Base-by-base conservation (phyloP, 108 stramenopile genomes). In the Epipyxis sp. region DNA sequence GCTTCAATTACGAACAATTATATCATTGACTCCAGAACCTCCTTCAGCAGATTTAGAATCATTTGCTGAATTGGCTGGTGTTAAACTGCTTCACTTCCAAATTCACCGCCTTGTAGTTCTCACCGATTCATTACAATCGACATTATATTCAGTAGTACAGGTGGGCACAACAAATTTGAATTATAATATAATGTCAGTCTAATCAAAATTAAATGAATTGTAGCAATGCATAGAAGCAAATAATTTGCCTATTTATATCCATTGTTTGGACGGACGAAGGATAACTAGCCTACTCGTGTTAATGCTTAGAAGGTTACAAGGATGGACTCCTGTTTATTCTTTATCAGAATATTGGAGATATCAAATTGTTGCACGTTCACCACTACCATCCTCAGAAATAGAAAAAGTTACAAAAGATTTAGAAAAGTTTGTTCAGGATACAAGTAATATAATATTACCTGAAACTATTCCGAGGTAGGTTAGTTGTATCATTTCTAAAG, bases 11-110 rank as follows among this genome's bases (percentile, higher is more conserved):
- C 16, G 25, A 57, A 57, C 54, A 16, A 57, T 57, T 20, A 57
- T 57, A 57, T 57, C 54, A 16, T 57, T 57, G 54, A 57, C 54
- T 25, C 54, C 54, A 57, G 54, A 57, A 57, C 54, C 54, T 57
- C 54, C 54, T 25, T 20, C 25, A 20, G 54, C 16, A 57, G 54
- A 57, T 57, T 57, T 57, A 25, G 20, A 25, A 57, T 57, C 25
- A 25, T 57, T 57, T 57, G 54, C 20, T 20, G 54, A 57, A 25
- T 20, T 20, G 20, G 54, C 54, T 57, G 54, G 54, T 25, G 25
- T 57, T 25, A 57, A 57, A 20, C 16, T 57, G 20, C 16, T 57
- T 57, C 54, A 57, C 25, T 57, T 57, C 54, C 54, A 16, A 25
- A 57, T 57, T 25, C 16, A 25, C 25, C 54, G 54, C 54, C 16